Base-by-base conservation (phyloP, 495 filamentous ascomycete genomes). In the Penicillium mononematosum region DNA sequence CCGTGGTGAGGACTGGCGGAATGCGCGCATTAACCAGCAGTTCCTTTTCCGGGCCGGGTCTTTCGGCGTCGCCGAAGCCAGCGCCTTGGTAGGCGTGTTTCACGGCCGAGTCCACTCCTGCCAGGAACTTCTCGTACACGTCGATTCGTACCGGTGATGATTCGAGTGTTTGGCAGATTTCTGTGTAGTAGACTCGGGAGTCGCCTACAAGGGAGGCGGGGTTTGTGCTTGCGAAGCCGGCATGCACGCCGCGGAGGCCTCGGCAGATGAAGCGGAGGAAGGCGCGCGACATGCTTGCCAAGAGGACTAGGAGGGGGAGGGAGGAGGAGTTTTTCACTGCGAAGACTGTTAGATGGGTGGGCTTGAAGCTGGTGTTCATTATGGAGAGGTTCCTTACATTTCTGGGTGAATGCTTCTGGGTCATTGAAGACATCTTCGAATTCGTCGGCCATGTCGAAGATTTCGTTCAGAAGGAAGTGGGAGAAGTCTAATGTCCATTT, bases 261-360 rank as follows among this genome's bases (percentile, higher is more conserved):
- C 84, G 86, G 69, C 85, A 90, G 53, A 84, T 79, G 41, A 85
- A 85, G 17, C 80, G 81, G 50, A 92, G 74, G 61, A 92, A 86
- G 44, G 83, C 81, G 11, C 90, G 84, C 14, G 88, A 86, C 59
- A 88, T 84, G 49, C 87, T 89, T 55, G 85, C 86, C 22, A 92
- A 81, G 46, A 91, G 74, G 46, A 91, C 75, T 57, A 90, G 76
- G 24, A 95, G 76, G 24, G 86, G 75, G 14, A 90, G 73, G 60
- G 74, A 86, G 69, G 67, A 74, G 22, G 73, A 79, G 9, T 71
- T 50, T 68, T 81, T 79, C 19, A 78, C 74, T 77, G 41, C 7
- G 14, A 32, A 14, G 10, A 11, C 5, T 12, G n/a, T 43, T 1
- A 53, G 22, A 53, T 56, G 22, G 67, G 59, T 32, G 64, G 53